Evolutionary conservation across 768 basidiomycete species (phyloP).

Genomic region (Gyrodon lividus): DNA sequence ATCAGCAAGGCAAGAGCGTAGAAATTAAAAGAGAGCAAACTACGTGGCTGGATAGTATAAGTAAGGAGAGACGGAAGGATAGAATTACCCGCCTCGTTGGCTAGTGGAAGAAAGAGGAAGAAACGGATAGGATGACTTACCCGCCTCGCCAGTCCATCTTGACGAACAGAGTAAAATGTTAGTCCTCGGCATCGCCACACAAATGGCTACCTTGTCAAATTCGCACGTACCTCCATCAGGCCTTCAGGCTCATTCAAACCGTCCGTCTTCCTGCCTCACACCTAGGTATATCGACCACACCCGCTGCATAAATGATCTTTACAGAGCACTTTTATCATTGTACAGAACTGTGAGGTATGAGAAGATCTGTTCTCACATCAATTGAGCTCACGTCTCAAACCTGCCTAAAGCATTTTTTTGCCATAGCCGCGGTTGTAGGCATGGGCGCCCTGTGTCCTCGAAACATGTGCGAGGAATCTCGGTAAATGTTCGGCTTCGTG

Average conservation of each 20-base stretch:
- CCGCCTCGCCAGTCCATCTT: neutral
- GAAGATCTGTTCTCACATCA: no score
- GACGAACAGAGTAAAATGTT: neutral
- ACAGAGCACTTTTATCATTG: neutral
- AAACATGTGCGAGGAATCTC: no score
- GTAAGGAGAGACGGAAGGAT: neutral
- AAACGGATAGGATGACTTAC: neutral
- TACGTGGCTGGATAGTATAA: neutral
- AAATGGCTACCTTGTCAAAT: no score
- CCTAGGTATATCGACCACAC: neutral
- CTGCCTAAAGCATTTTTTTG: no score
- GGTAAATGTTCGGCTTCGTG: no score
- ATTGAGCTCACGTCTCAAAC: no score
- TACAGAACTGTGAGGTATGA: neutral
- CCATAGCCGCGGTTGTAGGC: no score
- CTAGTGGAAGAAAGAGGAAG: neutral
- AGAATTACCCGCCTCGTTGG: no score
- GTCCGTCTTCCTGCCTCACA: neutral
- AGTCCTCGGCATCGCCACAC: neutral
- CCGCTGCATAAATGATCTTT: neutral
- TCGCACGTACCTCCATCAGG: no score
- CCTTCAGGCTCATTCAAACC: no score
- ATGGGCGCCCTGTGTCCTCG: no score
- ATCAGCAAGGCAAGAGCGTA: neutral
- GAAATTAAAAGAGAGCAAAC: neutral